These are phyloP conservation scores for Carex kokanica DNA, from an alignment of 176 grass and related monocot genomes.

Conservation along the genomic window DNA sequence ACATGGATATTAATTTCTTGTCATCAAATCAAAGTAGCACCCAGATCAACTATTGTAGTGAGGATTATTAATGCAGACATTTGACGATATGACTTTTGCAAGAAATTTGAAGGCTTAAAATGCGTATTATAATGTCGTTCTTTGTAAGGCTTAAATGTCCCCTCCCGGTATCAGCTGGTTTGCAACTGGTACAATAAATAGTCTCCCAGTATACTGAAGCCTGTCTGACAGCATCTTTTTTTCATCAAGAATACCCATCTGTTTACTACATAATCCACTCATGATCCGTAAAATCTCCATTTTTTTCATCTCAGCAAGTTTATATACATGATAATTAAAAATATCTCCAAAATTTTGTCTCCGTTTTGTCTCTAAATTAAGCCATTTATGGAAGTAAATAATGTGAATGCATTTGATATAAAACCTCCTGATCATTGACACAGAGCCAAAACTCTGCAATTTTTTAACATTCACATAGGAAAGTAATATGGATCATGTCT, in stretches of 20 bases:
- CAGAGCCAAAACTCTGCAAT: background rate
- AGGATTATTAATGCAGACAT: background rate
- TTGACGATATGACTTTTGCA: background rate
- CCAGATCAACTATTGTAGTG: background rate
- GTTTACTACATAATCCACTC: background rate
- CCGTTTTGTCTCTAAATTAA: background rate
- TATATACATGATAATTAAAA: background rate
- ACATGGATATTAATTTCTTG: background rate
- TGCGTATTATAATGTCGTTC: background rate
- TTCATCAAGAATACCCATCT: background rate
- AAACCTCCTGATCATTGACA: background rate
- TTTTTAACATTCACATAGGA: background rate
- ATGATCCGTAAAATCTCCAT: background rate
- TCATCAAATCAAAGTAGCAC: background rate
- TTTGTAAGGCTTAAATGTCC: background rate
- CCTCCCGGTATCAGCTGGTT: background rate
- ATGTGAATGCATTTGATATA: background rate
- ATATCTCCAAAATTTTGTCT: background rate
- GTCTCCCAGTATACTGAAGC: background rate
- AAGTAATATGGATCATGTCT: background rate
- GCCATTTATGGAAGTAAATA: background rate
- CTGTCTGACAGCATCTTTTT: background rate
- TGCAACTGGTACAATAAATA: background rate
- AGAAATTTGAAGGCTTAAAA: background rate
- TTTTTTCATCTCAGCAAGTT: background rate